Evolutionary conservation across 306 rosid genomes (phyloP).

Genomic region (Casuarina glauca): DNA sequence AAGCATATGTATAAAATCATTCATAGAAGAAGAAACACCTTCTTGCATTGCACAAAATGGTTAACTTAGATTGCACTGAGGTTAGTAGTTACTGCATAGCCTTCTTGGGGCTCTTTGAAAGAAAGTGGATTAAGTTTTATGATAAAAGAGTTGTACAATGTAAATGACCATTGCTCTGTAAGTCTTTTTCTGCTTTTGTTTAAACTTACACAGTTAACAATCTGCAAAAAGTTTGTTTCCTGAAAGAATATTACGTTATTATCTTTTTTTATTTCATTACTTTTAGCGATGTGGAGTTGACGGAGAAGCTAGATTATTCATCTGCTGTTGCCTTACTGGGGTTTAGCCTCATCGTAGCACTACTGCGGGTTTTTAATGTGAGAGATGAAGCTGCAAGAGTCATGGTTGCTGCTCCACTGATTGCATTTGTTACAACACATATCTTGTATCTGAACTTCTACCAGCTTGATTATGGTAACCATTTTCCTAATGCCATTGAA

Average conservation of each 20-base stretch:
- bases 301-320: constrained; percentile 82
- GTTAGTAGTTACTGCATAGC: neutral
- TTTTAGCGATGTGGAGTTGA: constrained; percentile 86
- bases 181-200: neutral
- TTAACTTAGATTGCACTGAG: neutral
- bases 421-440: constrained; percentile 86
- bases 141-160: neutral
- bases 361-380: constrained; percentile 69
- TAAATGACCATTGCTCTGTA: neutral
- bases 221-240: neutral
- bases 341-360: constrained; percentile 66
- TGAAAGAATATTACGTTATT: neutral
- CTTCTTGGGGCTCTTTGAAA: neutral
- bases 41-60: neutral
- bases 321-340: constrained; percentile 92
- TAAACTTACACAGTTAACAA: neutral
- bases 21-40: neutral
- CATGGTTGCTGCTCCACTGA: constrained; percentile 90
- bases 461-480: constrained; percentile 68
- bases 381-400: constrained; percentile 88
- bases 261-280: constrained; percentile 16
- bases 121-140: constrained; percentile 3
- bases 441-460: constrained; percentile 87
- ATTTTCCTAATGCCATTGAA: constrained; percentile 21
- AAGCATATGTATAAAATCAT: neutral